Percentiles rank a stretch among this genome's conserved stretches.
These are phyloP conservation scores for Cercospora sp. DNA, from an alignment of 2,329 filamentous ascomycete species.

Conservation along the genomic window DNA sequence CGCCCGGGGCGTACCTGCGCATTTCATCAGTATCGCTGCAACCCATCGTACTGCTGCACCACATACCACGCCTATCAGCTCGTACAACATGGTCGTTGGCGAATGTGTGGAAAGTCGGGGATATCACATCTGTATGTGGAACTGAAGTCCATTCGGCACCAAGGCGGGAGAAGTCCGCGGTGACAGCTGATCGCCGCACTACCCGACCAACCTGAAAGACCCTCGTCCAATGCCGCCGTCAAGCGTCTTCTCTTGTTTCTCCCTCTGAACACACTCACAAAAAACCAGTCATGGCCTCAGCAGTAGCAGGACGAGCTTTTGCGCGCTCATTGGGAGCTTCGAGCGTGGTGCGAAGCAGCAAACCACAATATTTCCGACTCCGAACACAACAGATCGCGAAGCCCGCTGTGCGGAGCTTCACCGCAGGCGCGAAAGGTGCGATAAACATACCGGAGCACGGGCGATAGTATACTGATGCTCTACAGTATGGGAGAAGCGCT, in stretches of 20 bases:
- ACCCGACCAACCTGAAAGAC: not conserved
- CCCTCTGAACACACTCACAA: not conserved
- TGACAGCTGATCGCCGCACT: slow-evolving; percentile 6
- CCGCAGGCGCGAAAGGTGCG: slow-evolving; percentile 34
- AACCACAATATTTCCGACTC: slow-evolving; percentile 33
- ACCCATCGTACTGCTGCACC: not conserved
- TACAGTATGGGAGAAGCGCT: slow-evolving; percentile 70
- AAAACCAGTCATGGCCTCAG: slow-evolving; percentile 22
- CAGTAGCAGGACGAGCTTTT: slow-evolving; percentile 26
- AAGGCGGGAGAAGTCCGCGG: not conserved
- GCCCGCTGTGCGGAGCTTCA: slow-evolving; percentile 33
- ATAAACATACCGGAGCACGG: not conserved
- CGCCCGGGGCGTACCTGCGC: slow-evolving; percentile 79
- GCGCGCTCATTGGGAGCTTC: slow-evolving; percentile 27
- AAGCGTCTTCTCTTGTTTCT: not conserved
- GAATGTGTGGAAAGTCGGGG: not conserved
- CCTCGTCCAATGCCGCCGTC: not conserved
- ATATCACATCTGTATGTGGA: slow-evolving; percentile 8
- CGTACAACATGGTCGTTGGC: slow-evolving; percentile 71
- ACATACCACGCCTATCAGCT: slow-evolving; percentile 89
- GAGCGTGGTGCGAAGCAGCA: slow-evolving; percentile 32
- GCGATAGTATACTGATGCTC: not conserved
- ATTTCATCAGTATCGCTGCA: slow-evolving; percentile 21
- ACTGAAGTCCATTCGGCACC: slow-evolving; percentile 6
- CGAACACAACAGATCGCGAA: slow-evolving; percentile 27